Evolutionary conservation across 2,329 filamentous ascomycete genomes (phyloP), one percentile per base, ranked within the genome.

Genomic region (Claviceps quebecensis): DNA sequence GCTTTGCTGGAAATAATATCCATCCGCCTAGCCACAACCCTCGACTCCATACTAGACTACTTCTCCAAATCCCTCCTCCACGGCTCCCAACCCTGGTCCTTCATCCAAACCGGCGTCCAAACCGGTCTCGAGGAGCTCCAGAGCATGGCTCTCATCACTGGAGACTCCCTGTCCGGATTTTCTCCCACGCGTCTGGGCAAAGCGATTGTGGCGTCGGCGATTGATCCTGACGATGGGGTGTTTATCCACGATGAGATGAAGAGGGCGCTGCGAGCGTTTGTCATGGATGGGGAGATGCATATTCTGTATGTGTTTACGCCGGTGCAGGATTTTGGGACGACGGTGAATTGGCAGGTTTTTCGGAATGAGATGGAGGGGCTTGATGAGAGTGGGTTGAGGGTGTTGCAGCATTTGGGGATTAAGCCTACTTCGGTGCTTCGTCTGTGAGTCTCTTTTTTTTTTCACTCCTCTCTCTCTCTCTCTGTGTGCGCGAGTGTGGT

Each of bases 261-360:
- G 52, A 76, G 76, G 56, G 83, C 85, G 0, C 71, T 89, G 2
- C 72, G 76, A 54, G 83, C 82, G 1, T 89, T 90, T 59, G 86
- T 88, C 13, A 82, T 90, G 77, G 84, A 89, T 60, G 82, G 84
- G 4, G 86, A 90, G 55, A 83, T 90, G 80, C 86, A 89, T 59
- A 76, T 87, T 13, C 74, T 88, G 46, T 90, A 89, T 61, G 81
- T 80, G 39, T 88, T 89, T 56, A 88, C 86, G 0, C 86, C 86
- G 0, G 75, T 89, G 2, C 80, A 86, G 47, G 72, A 77, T 47
- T 68, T 71, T 26, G 69, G 68, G 1, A 67, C 73, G 3, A 68
- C 71, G 8, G 74, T 89, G 52, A 83, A 87, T 58, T 89, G 86
- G 86, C 76, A 77, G 49, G 75, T 81, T 0, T 88, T 87, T 58